A percentile compares a stretch with the other conserved stretches of the same genome.
Conservation (phyloP, 2,329 filamentous ascomycete species). For the Ceratocystis harringtonii region DNA sequence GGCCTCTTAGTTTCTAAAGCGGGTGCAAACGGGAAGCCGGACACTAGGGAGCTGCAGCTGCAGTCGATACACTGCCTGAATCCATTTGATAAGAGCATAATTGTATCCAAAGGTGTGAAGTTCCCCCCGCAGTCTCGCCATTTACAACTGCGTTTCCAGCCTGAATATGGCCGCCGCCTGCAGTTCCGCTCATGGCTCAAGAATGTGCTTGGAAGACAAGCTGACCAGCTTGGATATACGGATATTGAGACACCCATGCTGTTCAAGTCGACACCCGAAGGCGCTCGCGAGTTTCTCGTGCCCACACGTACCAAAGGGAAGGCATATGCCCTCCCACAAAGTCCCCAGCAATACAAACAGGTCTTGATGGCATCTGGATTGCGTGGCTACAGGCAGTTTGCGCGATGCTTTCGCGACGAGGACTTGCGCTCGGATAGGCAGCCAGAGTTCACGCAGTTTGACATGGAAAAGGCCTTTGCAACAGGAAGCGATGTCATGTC, state of each 20-base stretch:
- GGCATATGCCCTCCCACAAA: slow-evolving; percentile 87
- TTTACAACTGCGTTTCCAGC: slow-evolving; percentile 67
- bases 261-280: slow-evolving; percentile 96
- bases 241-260: slow-evolving; percentile 86
- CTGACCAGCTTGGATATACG: slow-evolving; percentile 45
- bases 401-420: slow-evolving; percentile 88
- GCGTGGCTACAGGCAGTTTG: slow-evolving; percentile 75
- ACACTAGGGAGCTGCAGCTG: slow-evolving; percentile 19
- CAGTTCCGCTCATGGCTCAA: slow-evolving; percentile 49
- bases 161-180: slow-evolving; percentile 51
- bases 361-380: slow-evolving; percentile 88
- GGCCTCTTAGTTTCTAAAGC: slow-evolving; percentile 25
- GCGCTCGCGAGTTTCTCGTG: slow-evolving; percentile 85
- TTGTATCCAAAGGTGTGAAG: slow-evolving; percentile 57
- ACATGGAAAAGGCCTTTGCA: slow-evolving; percentile 86
- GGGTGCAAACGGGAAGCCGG: slow-evolving; percentile 19
- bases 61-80: slow-evolving; percentile 53
- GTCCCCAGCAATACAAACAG: slow-evolving; percentile 97
- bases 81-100: slow-evolving; percentile 56
- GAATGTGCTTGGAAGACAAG: slow-evolving; percentile 36
- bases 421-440: slow-evolving; percentile 84
- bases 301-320: slow-evolving; percentile 62
- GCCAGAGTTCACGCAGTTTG: slow-evolving; percentile 92
- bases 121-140: slow-evolving; percentile 66
- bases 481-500: slow-evolving; percentile 55